Conservation (phyloP, 495 filamentous ascomycete genomes). For the Hypomontagnella submonticulosa region DNA sequence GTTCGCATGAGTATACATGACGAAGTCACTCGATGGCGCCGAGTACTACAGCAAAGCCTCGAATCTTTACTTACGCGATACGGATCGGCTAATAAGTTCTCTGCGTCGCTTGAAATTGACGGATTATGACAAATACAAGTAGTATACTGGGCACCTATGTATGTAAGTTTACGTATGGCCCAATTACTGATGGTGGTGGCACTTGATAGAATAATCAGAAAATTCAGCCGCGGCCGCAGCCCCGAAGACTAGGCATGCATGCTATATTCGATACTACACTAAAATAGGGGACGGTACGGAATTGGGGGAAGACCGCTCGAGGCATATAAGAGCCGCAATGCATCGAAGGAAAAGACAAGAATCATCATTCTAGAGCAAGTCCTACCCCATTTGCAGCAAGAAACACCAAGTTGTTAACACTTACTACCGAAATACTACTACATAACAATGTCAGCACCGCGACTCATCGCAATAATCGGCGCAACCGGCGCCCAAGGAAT, state of each 20-base stretch:
- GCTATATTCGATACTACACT: neutral
- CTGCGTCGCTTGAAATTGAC: conserved; percentile 1
- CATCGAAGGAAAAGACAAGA: neutral
- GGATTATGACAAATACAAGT: neutral
- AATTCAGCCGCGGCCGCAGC: conserved; percentile 10
- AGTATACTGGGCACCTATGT: neutral
- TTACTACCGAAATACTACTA: neutral
- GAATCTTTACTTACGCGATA: neutral
- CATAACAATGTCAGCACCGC: conserved; percentile 40
- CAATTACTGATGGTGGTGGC: conserved; percentile 26
- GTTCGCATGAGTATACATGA: no score
- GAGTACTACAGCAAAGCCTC: neutral
- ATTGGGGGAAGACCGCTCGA: neutral
- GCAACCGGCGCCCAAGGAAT: conserved; percentile 67
- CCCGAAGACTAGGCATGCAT: neutral
- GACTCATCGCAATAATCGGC: conserved; percentile 59
- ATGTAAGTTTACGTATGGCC: neutral
- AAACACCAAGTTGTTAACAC: neutral
- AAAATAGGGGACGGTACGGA: neutral
- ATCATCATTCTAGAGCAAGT: neutral
- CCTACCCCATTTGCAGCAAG: no score
- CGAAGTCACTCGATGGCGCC: no score
- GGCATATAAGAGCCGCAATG: conserved; percentile 14
- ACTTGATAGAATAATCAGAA: conserved; percentile 44
- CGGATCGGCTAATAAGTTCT: neutral